Percentiles rank a stretch among this genome's conserved stretches.
phyloP scores from a whole-genome alignment of 305 asterid genomes.

The Caryopteris hybrid region DNA sequence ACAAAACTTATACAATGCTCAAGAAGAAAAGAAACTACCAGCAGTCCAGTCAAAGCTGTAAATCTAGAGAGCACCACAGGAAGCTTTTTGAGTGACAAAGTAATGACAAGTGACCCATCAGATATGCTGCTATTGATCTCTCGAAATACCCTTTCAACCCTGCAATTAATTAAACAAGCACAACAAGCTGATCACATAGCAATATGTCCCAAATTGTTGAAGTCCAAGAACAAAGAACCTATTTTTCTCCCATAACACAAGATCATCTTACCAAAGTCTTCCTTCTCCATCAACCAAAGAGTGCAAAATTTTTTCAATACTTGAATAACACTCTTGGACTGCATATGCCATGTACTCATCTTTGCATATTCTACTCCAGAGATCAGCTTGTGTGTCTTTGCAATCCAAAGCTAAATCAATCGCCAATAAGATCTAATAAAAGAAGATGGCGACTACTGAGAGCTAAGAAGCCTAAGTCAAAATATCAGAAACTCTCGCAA shows the following conservation, averaged over 20 bases:
- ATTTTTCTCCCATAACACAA: constrained; percentile 11
- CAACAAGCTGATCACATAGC: constrained; percentile 14
- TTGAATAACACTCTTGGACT: constrained; percentile 92
- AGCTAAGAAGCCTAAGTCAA: no score
- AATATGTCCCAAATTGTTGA: background rate
- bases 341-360: constrained; percentile 99
- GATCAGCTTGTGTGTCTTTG: constrained; percentile 88
- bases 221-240: background rate
- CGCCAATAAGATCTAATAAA: constrained; percentile 78
- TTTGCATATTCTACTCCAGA: constrained; percentile 86
- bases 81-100: constrained; percentile 74
- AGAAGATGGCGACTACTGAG: constrained; percentile 13
- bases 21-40: constrained; percentile 50
- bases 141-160: constrained; percentile 96
- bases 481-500: constrained; percentile 14
- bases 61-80: constrained; percentile 83
- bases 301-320: constrained; percentile 81
- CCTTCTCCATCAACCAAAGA: constrained; percentile 98
- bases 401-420: constrained; percentile 97
- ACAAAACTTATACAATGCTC: constrained; percentile 14
- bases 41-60: constrained; percentile 93
- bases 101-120: constrained; percentile 81
- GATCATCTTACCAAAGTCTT: constrained; percentile 63
- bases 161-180: constrained; percentile 28
- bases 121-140: constrained; percentile 82